Percentiles rank a stretch among this genome's conserved stretches.
Evolutionary conservation across 345 rosid genomes (phyloP).

Genomic region (Ceriops tagal): DNA sequence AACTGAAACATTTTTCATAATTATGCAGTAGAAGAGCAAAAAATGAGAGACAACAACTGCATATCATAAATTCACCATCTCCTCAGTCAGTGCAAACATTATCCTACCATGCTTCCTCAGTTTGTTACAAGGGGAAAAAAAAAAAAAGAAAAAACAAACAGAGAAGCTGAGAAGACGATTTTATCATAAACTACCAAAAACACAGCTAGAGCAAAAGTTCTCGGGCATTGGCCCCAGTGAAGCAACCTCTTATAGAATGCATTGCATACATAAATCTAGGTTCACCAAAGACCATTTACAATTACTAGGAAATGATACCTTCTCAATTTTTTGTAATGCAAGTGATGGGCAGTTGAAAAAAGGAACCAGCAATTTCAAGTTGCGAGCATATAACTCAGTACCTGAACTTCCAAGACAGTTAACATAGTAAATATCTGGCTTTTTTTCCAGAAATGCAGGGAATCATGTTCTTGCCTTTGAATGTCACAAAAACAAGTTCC

Average conservation of each 20-base stretch:
- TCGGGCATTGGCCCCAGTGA: neutral
- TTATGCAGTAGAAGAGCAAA: neutral
- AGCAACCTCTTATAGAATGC: neutral
- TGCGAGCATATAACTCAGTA: conserved; percentile 64
- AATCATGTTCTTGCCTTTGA: no score
- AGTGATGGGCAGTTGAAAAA: conserved; percentile 75
- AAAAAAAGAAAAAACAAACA: no score
- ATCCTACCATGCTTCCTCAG: neutral
- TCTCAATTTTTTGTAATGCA: conserved; percentile 53
- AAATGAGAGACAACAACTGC: neutral
- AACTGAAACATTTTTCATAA: neutral
- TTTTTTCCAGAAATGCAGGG: no score
- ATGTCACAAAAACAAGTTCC: no score
- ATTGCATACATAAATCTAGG: no score
- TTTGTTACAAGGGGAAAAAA: no score
- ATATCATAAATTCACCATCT: neutral
- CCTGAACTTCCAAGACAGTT: conserved; percentile 37
- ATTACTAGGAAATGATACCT: conserved; percentile 37
- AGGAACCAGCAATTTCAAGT: conserved; percentile 79
- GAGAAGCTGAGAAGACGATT: neutral
- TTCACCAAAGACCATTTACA: neutral
- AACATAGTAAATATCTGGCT: neutral
- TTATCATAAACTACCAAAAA: neutral
- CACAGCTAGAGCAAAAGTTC: no score
- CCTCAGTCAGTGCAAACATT: neutral